phyloP scores from a whole-genome alignment of 2,329 filamentous ascomycete species.

The Fusarium sp. region DNA sequence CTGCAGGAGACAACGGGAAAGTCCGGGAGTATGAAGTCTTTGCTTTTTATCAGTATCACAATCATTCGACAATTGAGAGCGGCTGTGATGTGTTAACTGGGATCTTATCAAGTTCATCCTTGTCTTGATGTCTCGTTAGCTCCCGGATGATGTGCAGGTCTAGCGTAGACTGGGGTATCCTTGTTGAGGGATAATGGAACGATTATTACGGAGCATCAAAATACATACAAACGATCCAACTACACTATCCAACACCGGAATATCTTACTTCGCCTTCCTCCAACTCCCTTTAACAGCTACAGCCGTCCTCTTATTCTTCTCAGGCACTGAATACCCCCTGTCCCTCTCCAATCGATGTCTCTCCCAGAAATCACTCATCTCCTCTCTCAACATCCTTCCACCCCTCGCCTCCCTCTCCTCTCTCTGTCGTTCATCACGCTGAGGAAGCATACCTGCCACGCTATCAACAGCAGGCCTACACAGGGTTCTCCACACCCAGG shows the following conservation, averaged over 20 bases:
- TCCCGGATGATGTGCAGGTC: conserved; percentile 20
- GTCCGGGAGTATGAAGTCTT: background rate
- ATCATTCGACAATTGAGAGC: conserved; percentile 1
- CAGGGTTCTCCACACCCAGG: conserved; percentile 42
- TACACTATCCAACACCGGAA: background rate
- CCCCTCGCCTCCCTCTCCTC: conserved; percentile 37
- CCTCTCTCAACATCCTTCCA: conserved; percentile 42
- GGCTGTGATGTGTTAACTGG: conserved; percentile 1
- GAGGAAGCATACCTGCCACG: conserved; percentile 30
- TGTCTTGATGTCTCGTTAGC: conserved; percentile 8
- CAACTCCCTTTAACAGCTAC: conserved; percentile 21
- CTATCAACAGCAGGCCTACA: conserved; percentile 42
- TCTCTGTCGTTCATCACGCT: conserved; percentile 34
- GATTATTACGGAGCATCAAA: background rate
- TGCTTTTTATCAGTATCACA: conserved; percentile 5
- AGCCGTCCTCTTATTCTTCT: conserved; percentile 51
- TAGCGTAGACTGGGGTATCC: conserved; percentile 11
- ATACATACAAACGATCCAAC: background rate
- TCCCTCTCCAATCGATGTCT: conserved; percentile 56
- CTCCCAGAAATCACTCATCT: conserved; percentile 59
- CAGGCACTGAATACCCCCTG: conserved; percentile 55
- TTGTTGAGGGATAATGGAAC: background rate
- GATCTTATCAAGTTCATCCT: conserved; percentile 3
- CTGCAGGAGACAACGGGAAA: conserved; percentile 6
- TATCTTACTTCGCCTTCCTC: conserved; percentile 24